phyloP scores from a whole-genome alignment of 2,329 filamentous ascomycete species.

The Neocatenulostroma microsporum region DNA sequence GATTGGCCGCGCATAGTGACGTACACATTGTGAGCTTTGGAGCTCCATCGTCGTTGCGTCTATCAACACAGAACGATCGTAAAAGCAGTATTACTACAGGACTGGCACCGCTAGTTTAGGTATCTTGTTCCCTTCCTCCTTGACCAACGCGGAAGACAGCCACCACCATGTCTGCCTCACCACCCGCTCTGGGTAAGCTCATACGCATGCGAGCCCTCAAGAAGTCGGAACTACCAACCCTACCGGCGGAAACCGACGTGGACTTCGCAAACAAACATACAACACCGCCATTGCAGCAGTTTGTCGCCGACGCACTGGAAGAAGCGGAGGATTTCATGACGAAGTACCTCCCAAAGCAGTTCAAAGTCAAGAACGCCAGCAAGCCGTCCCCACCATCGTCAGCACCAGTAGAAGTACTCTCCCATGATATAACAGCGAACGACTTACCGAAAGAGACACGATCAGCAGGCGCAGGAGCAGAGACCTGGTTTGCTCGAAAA shows the following conservation, averaged over 20 bases:
- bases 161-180: no score
- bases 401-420: conserved; percentile 47
- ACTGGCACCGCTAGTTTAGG: no score
- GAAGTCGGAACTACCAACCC: conserved; percentile 26
- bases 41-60: no score
- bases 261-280: conserved; percentile 26
- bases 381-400: conserved; percentile 45
- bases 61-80: no score
- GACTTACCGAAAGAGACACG: conserved; percentile 32
- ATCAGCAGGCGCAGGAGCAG: conserved; percentile 27
- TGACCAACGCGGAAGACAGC: no score
- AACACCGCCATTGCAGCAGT: conserved; percentile 40
- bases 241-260: no score
- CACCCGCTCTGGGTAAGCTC: conserved; percentile 6
- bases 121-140: no score
- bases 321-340: conserved; percentile 55
- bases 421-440: conserved; percentile 42
- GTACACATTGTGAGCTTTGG: no score
- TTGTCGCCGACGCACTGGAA: conserved; percentile 48
- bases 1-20: no score
- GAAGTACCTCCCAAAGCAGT: conserved; percentile 46
- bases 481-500: conserved; percentile 58
- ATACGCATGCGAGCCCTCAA: conserved; percentile 28
- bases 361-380: conserved; percentile 43
- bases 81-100: no score